Evolutionary conservation across 495 filamentous ascomycete species (phyloP).

Genomic region (Extremus antarcticus): DNA sequence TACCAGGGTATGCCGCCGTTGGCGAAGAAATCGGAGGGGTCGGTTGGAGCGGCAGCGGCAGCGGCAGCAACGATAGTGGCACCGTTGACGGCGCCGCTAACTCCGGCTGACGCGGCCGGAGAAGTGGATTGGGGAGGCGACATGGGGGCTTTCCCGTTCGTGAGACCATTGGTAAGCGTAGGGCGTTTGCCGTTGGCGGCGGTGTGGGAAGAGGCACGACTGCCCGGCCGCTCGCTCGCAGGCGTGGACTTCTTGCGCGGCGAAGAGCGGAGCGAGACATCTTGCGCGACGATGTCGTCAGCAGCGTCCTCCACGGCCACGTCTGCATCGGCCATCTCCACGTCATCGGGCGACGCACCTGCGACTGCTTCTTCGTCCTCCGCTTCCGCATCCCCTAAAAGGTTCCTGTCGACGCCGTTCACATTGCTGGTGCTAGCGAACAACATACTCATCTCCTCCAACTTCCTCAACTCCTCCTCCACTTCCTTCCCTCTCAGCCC

Average conservation of each 20-base stretch:
- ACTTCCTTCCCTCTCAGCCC: slow-evolving; percentile 60
- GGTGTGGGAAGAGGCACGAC: not conserved
- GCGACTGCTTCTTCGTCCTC: slow-evolving; percentile 23
- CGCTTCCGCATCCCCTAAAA: slow-evolving; percentile 31
- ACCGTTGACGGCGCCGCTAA: not conserved
- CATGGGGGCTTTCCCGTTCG: slow-evolving; percentile 7
- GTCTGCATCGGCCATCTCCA: slow-evolving; percentile 14
- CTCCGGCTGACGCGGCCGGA: not conserved
- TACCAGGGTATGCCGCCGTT: slow-evolving; percentile 83
- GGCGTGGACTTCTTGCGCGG: slow-evolving; percentile 2
- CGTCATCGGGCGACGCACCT: slow-evolving; percentile 15
- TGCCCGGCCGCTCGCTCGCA: not conserved
- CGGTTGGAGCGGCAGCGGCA: slow-evolving; percentile 2
- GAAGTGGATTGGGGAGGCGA: slow-evolving; percentile 22
- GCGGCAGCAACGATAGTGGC: slow-evolving; percentile 9
- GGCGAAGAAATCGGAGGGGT: slow-evolving; percentile 44
- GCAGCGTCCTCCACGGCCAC: slow-evolving; percentile 20
- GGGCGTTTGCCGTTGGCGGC: not conserved
- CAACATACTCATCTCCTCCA: slow-evolving; percentile 52
- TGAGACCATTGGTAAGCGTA: not conserved
- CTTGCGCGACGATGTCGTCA: slow-evolving; percentile 8
- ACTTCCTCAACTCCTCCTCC: slow-evolving; percentile 58
- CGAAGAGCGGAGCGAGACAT: not conserved
- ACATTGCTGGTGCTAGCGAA: slow-evolving; percentile 4
- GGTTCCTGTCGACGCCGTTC: not conserved